phyloP scores from a whole-genome alignment of 352 stramenopile genomes.

The Phytophthora pluvialis region DNA sequence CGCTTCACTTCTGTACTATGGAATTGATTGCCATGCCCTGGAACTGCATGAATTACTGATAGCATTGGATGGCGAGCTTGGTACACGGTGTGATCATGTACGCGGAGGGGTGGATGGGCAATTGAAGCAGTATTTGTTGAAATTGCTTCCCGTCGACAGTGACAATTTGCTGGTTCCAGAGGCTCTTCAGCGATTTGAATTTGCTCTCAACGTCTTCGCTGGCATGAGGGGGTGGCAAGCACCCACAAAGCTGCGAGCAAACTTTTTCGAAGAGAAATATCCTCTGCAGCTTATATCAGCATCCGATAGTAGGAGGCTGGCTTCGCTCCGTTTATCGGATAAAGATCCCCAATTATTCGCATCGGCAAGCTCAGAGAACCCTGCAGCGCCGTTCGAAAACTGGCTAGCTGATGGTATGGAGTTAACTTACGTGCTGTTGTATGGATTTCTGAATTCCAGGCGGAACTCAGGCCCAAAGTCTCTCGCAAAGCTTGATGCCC shows the following conservation, averaged over 20 bases:
- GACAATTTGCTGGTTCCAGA: slow-evolving; percentile 4
- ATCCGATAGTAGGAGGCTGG: slow-evolving; percentile 25
- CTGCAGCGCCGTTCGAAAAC: slow-evolving; percentile 13
- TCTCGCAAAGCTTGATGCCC: slow-evolving; percentile 17
- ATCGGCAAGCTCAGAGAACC: slow-evolving; percentile 7
- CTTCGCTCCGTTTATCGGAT: slow-evolving; percentile 25
- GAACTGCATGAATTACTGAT: slow-evolving; percentile 20
- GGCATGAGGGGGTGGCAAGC: slow-evolving; percentile 24
- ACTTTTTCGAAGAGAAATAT: slow-evolving; percentile 23
- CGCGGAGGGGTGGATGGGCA: slow-evolving; percentile 21
- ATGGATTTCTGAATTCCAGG: slow-evolving; percentile 25
- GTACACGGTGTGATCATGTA: slow-evolving; percentile 18
- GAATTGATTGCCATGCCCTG: slow-evolving; percentile 11
- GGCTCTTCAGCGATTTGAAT: slow-evolving; percentile 20
- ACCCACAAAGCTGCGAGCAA: slow-evolving; percentile 11
- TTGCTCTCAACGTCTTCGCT: slow-evolving; percentile 24
- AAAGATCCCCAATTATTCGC: slow-evolving; percentile 27
- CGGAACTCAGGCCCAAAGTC: slow-evolving; percentile 22
- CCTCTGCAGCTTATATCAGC: slow-evolving; percentile 22
- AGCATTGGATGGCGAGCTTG: slow-evolving; percentile 23
- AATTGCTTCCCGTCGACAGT: slow-evolving; percentile 12
- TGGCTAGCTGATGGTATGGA: slow-evolving; percentile 31
- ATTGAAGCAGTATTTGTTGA: slow-evolving; percentile 24
- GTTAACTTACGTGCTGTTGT: slow-evolving; percentile 25
- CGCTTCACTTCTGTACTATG: slow-evolving; percentile 14